A percentile compares a stretch with the other conserved stretches of the same genome.
phyloP scores from a whole-genome alignment of 495 filamentous ascomycete species.

The Podospora didyma region DNA sequence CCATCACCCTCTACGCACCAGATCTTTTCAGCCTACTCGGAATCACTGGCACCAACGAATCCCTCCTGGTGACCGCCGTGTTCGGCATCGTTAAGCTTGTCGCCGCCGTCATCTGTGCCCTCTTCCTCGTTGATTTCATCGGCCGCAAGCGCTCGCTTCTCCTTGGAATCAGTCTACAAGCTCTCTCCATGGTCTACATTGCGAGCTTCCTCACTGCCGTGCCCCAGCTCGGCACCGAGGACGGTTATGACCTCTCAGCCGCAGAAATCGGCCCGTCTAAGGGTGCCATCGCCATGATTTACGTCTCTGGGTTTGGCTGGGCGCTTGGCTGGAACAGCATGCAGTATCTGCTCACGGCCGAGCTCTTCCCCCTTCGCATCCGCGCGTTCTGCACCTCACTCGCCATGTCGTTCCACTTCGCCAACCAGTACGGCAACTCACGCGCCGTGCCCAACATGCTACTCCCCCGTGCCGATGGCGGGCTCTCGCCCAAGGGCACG shows the following conservation, averaged over 20 bases:
- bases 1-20: conserved; percentile 64
- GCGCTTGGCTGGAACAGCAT: conserved; percentile 72
- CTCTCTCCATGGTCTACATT: conserved; percentile 64
- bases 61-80: conserved; percentile 62
- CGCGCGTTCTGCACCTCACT: conserved; percentile 48
- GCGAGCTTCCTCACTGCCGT: conserved; percentile 60
- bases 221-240: conserved; percentile 38
- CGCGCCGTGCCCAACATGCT: conserved; percentile 57
- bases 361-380: conserved; percentile 65
- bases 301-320: conserved; percentile 63
- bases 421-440: conserved; percentile 68
- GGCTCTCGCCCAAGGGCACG: conserved; percentile 47
- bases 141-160: conserved; percentile 67
- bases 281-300: conserved; percentile 64
- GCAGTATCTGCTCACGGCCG: conserved; percentile 71
- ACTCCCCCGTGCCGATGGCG: conserved; percentile 35
- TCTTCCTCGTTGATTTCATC: conserved; percentile 72
- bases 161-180: conserved; percentile 59
- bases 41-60: conserved; percentile 56
- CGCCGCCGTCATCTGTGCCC: conserved; percentile 58
- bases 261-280: conserved; percentile 36
- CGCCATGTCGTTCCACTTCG: conserved; percentile 61
- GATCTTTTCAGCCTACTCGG: conserved; percentile 65
- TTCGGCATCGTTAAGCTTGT: conserved; percentile 69
- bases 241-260: conserved; percentile 24